Conservation (phyloP, 331 rosid species). For the Erythrophleum ivorense region DNA sequence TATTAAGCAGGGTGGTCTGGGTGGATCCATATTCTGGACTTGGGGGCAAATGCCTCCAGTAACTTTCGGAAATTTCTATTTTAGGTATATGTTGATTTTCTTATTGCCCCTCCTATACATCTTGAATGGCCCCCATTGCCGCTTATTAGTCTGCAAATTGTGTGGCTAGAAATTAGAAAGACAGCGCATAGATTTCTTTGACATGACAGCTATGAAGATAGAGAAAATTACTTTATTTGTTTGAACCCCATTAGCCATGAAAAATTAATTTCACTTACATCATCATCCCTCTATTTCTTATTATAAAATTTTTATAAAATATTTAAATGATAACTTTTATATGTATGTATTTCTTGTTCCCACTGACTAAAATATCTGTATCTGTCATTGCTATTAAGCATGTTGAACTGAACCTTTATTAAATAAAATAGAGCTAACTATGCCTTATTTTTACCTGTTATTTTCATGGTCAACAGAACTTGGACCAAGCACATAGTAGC, state of each 20-base stretch:
- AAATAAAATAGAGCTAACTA: constrained; percentile 25
- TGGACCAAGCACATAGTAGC: constrained; percentile 98
- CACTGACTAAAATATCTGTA: background rate
- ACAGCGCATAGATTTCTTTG: background rate
- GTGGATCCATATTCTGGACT: background rate
- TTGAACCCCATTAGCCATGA: background rate
- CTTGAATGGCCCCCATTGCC: background rate
- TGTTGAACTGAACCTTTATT: constrained; percentile 30
- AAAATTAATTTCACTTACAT: background rate
- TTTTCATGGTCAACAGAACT: constrained; percentile 58
- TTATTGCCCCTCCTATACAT: background rate
- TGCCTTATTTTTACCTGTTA: constrained; percentile 22
- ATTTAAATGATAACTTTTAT: background rate
- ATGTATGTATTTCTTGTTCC: background rate
- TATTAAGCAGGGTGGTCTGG: constrained; percentile 1
- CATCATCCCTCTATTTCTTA: background rate
- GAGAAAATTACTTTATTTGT: background rate
- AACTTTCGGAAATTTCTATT: background rate
- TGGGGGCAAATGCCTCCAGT: background rate
- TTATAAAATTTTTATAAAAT: background rate
- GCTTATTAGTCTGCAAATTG: background rate
- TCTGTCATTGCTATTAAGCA: background rate
- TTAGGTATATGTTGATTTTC: background rate
- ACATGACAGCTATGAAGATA: background rate
- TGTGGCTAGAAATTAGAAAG: background rate